Base-by-base conservation (phyloP, 2,329 filamentous ascomycete genomes). In the Clarireedia homoeocarpa region DNA sequence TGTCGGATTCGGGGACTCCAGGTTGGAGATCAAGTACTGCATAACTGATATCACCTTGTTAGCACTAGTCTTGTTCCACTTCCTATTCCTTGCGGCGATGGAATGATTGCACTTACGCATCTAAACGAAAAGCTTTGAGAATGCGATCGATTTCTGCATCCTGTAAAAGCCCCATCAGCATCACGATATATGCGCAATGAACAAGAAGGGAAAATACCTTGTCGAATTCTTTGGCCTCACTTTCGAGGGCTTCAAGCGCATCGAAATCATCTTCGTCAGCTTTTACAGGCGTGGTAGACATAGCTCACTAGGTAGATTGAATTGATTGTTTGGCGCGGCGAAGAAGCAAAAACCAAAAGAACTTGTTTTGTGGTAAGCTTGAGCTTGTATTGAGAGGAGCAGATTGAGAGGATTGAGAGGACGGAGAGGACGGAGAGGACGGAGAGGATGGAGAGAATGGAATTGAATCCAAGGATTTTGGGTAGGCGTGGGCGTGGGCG, bases 121-220 rank as follows among this genome's bases (percentile, higher is more conserved):
- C 84, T 65, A 88, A 83, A 65, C 87, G 84, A 73, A 99, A 99
- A 48, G 91, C 89, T 67, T 87, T 88, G 63, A 95, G 79, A 64
- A 99, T 99, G 59, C 92, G 88, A 69, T 95, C 89, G 66, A 97
- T 97, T 71, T 97, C 92, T 58, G 88, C 86, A 80, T 97, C 94
- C 88, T 95, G 4, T 23, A 34, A 27, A 27, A 39, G 7, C 20
- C 20, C 4, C 6, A 42, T 42, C 9, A 42, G 39, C n/a, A 5
- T 53, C 20, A 20, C 17, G 6, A n/a, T 38, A 27, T 26, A 34
- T 45, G 42, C 48, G 39, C 48, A 47, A 23, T 2, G 44, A 48
- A 40, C 17, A 36, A 54, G 51, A 24, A 48, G 20, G 24, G 38
- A 40, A 70, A 71, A 66, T 65, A 85, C 90, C 80, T 96, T 97